Evolutionary conservation across 2,329 filamentous ascomycete genomes (phyloP), one percentile per base, ranked within the genome.

Genomic region (Fusarium subglutinans): DNA sequence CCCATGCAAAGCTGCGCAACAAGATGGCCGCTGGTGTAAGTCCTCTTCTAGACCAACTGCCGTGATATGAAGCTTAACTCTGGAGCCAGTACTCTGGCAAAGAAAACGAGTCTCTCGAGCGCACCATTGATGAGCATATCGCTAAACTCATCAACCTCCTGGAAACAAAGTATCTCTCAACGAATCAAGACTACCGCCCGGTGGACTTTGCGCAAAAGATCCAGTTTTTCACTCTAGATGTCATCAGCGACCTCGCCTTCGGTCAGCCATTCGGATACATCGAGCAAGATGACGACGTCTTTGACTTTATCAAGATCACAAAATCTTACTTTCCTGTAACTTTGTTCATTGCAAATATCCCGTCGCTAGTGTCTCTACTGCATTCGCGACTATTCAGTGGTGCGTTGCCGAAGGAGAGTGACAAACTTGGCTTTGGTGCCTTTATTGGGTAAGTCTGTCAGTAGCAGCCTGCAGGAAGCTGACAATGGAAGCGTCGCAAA

Each of bases 201-300:
- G 82, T 89, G 76, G 86, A 89, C 65, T 76, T 89, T 13, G 85
- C 84, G 14, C 76, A 80, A 22, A 86, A 86, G 62, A 78, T 86
- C 0, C 84, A 87, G 24, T 88, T 82, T 77, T 86, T 89, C 63
- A 87, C 87, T 0, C 79, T 90, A 4, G 88, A 90, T 70, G 86
- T 88, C 14, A 87, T 90, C 66, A 86, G 84, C 48, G 81, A 83
- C 30, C 79, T 90, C 22, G 85, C 86, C 1, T 83, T 89, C 22
- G 87, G 87, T n/a, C 79, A 82, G 20, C 56, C 84, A 0, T 89
- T 88, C 61, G 86, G 87, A 33, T 84, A 88, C 75, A 79, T 90
- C 7, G 76, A 76, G 2, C 78, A 78, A 12, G 85, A 90, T 71
- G 72, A 77, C 3, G 88, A 89, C 54, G 78, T 86, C 4, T 81